Base-by-base conservation (phyloP, 1,139 yeast genomes). In the Pichia sp. region DNA sequence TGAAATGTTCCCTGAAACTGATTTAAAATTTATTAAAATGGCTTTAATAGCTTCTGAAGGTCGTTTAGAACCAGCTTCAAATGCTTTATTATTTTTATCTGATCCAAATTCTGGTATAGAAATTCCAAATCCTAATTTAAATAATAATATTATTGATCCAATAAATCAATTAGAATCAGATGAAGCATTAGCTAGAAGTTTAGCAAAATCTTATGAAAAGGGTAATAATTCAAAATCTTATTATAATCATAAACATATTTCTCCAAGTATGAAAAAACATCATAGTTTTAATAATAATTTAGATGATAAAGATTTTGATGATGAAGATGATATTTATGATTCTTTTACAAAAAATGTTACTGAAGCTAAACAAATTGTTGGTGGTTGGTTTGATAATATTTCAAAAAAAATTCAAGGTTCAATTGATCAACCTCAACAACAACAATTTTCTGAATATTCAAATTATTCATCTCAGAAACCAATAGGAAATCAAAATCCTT, bases 21-120 rank as follows among this genome's bases (percentile, higher is more conserved):
- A 87, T 46, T 84, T 78, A 37, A 78, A 81, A 55, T 76, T 81
- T 55, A 73, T 88, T 55, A 79, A 83, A 44, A 90, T 95, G 30
- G 84, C 87, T 2, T 72, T 89, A 50, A 86, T 92, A 61, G 97
- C 97, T 2, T 81, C 95, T 25, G 79, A 76, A 45, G 96, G 95
- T 30, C 73, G 78, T 43, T 67, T 87, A 34, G 96, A 88, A 58
- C 82, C 87, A 0, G 95, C 97, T 0, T 90, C 90, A 71, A 85
- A 84, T 65, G 97, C 96, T 0, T 70, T 90, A 60, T 71, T 92
- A 54, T 87, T 79, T 57, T 70, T 86, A 53, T 81, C 88, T 11
- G 97, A 90, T 68, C 95, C 95, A 7, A 67, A 74, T 8, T 81
- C 78, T 61, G 75, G 75, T 58, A 83, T 88, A 11, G 84, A 81